Base-by-base conservation (phyloP, 495 filamentous ascomycete genomes). In the Glonium stellatum region DNA sequence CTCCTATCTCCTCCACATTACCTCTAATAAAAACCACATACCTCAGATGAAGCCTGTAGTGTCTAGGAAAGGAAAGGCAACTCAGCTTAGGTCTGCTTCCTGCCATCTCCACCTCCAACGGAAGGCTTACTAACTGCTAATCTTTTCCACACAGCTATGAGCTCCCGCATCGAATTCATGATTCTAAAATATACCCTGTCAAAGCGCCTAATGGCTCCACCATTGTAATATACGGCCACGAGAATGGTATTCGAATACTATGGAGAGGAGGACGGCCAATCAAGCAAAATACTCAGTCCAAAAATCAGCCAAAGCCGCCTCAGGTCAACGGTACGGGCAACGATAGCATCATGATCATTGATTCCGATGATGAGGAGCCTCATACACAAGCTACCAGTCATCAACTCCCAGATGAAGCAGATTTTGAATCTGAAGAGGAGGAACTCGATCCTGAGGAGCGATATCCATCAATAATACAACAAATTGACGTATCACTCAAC, bases 141-240 rank as follows among this genome's bases (percentile, higher is more conserved):
- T 46, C 36, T 46, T 50, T 58, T 57, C 62, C 22, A 55, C 57
- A 61, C 62, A 93, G 88, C 73, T 95, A 95, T 69, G 79, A 87
- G 55, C 78, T 93, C 19, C 77, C 83, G 49, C 83, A 87, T 69
- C 87, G 89, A 65, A 77, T 91, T 55, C 79, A 91, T 73, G 75
- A 84, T 41, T 82, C 87, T 35, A 82, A 86, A 69, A 78, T 82
- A 54, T 95, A 95, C 69, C 90, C 91, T 6, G 72, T 90, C 23
- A 78, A 77, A 55, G 82, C 90, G 6, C 85, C 88, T 5, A 93
- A 95, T 70, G 90, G 89, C 65, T 92, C 91, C 9, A 87, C 84
- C 1, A 80, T 96, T 68, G 80, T 95, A 54, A 68, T 95, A 31
- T 92, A 93, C 69, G 90, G 86, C 55, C 85, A 93, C 61, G 85